Evolutionary conservation across 1,284 basidiomycete genomes (phyloP).

Genomic region (Ustanciosporium gigantosporum): DNA sequence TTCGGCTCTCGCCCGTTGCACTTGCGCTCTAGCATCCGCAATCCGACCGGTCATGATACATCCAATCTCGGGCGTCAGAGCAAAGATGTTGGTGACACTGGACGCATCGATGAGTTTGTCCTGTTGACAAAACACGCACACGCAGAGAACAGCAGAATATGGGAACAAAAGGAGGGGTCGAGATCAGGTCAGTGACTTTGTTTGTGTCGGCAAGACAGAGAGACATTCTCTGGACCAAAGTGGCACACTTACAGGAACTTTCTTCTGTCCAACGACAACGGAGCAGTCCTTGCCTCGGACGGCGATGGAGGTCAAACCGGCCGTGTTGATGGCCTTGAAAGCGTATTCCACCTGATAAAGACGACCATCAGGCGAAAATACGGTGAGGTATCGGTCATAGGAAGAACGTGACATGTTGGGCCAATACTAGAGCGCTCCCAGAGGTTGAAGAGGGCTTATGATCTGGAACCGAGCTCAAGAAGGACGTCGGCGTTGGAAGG

Average conservation of each 20-base stretch:
- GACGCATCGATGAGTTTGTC: slow-evolving; percentile 96
- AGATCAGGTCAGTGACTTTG: neutral
- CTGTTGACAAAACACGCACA: no score
- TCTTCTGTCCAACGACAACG: slow-evolving; percentile 96
- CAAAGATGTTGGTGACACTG: slow-evolving; percentile 93
- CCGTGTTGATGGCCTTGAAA: slow-evolving; percentile 97
- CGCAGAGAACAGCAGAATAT: no score
- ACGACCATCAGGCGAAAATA: slow-evolving; percentile 60
- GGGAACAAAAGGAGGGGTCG: neutral
- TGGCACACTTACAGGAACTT: slow-evolving; percentile 79
- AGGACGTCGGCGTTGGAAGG: neutral
- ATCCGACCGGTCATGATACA: slow-evolving; percentile 96
- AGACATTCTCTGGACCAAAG: no score
- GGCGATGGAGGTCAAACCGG: slow-evolving; percentile 89
- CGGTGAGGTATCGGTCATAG: slow-evolving; percentile 60
- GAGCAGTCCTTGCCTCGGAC: slow-evolving; percentile 91
- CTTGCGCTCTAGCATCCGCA: slow-evolving; percentile 90
- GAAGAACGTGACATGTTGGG: slow-evolving; percentile 56
- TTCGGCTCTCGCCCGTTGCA: slow-evolving; percentile 82
- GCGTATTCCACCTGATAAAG: slow-evolving; percentile 71
- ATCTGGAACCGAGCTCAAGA: neutral
- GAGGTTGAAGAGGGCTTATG: neutral
- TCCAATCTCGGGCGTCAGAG: slow-evolving; percentile 93
- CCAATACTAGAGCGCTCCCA: no score
- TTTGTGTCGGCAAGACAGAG: no score